Evolutionary conservation across 176 grass and related monocot species (phyloP).

Genomic region (Coix lacrymajobi): DNA sequence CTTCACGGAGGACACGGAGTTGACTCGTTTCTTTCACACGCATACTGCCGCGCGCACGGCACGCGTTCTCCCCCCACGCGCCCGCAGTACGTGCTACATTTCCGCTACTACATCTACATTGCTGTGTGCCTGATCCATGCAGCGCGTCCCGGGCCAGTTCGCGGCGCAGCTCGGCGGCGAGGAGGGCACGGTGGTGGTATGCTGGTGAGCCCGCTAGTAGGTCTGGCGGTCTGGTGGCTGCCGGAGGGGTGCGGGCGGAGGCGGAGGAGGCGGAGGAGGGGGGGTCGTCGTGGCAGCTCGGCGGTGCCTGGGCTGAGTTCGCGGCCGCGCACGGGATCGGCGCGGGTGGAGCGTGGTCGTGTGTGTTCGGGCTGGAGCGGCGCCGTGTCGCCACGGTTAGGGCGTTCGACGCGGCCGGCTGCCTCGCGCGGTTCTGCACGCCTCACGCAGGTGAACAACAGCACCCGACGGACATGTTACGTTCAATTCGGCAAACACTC

Average conservation of each 20-base stretch:
- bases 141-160: slow-evolving; percentile 23
- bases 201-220: slow-evolving; percentile 32
- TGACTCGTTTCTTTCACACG: background rate
- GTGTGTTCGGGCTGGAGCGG: slow-evolving; percentile 23
- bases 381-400: slow-evolving; percentile 13
- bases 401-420: slow-evolving; percentile 13
- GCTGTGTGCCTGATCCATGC: background rate
- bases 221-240: no score
- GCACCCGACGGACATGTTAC: no score
- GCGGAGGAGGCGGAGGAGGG: no score
- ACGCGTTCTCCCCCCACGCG: no score
- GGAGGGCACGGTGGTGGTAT: background rate
- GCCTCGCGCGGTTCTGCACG: slow-evolving; percentile 5
- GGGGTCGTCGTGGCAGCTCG: slow-evolving; percentile 11
- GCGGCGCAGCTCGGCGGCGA: slow-evolving; percentile 11
- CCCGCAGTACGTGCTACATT: no score
- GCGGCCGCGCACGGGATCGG: slow-evolving; percentile 15
- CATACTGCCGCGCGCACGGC: background rate
- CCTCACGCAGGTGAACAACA: background rate
- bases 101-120: background rate
- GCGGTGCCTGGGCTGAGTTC: slow-evolving; percentile 19
- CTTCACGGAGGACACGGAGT: background rate
- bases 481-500: background rate
- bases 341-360: slow-evolving; percentile 19
- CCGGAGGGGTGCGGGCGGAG: no score